A percentile compares a stretch with the other conserved stretches of the same genome.
These are phyloP conservation scores for Cordyceps cateniannulata DNA, from an alignment of 2,329 filamentous ascomycete species.

Conservation along the genomic window DNA sequence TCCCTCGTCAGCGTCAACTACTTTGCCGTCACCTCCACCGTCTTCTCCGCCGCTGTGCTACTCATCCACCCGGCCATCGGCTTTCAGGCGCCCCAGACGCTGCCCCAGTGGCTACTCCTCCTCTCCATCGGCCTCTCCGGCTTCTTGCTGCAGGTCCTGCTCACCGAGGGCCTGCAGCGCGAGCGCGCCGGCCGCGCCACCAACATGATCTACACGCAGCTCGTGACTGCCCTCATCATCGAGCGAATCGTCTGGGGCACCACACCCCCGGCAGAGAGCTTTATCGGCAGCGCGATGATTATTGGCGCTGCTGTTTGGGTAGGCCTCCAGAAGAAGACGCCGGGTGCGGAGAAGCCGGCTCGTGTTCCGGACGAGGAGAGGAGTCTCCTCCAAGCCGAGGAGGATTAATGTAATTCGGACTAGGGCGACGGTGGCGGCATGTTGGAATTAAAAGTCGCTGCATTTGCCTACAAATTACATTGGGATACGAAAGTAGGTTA, in stretches of 20 bases:
- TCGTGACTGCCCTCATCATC: slow-evolving; percentile 30
- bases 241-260: slow-evolving; percentile 38
- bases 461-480: not conserved
- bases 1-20: slow-evolving; percentile 74
- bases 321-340: slow-evolving; percentile 32
- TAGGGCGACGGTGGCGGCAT: not conserved
- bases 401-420: not conserved
- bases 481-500: not conserved
- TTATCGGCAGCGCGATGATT: slow-evolving; percentile 33
- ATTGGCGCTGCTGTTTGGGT: slow-evolving; percentile 37
- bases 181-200: slow-evolving; percentile 45
- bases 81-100: slow-evolving; percentile 28
- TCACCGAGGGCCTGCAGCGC: slow-evolving; percentile 66
- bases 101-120: slow-evolving; percentile 39
- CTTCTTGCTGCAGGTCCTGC: slow-evolving; percentile 71
- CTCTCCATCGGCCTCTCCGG: slow-evolving; percentile 61
- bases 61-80: slow-evolving; percentile 34
- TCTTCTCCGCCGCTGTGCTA: slow-evolving; percentile 58
- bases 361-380: slow-evolving; percentile 29
- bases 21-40: slow-evolving; percentile 60
- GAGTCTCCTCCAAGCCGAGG: slow-evolving; percentile 20
- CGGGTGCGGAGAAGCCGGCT: slow-evolving; percentile 16
- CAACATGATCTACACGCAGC: slow-evolving; percentile 27
- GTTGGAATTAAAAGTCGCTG: not conserved
- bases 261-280: slow-evolving; percentile 30